phyloP scores from a whole-genome alignment of 805 yeast genomes.

The Naumovozyma castellii region DNA sequence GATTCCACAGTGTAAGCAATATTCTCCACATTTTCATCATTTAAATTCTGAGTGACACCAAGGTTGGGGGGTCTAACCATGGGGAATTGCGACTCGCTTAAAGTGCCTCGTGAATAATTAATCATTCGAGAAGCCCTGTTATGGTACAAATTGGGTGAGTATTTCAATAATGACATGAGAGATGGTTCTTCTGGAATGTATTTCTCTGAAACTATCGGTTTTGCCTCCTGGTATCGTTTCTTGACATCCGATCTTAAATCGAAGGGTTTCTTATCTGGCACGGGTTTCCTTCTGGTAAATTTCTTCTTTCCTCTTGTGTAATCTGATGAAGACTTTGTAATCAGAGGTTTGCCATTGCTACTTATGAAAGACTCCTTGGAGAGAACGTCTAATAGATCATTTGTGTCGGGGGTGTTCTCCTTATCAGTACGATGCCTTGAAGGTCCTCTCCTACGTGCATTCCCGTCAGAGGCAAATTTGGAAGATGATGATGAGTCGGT shows the following conservation, averaged over 20 bases:
- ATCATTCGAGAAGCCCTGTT: conserved; percentile 13
- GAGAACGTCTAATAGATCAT: neutral
- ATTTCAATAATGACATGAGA: conserved; percentile 18
- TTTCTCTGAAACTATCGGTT: conserved; percentile 4
- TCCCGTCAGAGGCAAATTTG: no score
- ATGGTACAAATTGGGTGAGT: conserved; percentile 15
- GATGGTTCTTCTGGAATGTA: conserved; percentile 21
- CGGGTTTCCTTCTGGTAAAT: no score
- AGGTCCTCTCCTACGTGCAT: no score
- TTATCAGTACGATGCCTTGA: neutral
- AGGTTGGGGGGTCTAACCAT: conserved; percentile 16
- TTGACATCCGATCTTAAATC: neutral
- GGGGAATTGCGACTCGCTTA: conserved; percentile 21
- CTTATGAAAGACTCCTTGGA: neutral
- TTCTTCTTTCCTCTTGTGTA: no score
- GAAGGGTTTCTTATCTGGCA: neutral
- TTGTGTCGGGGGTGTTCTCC: neutral
- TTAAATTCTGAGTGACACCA: conserved; percentile 7
- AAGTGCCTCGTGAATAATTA: conserved; percentile 13
- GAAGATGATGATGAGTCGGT: no score
- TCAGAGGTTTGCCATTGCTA: no score
- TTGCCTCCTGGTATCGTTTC: neutral
- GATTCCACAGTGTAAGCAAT: conserved; percentile 25
- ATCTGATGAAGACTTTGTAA: no score
- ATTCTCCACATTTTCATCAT: conserved; percentile 8